phyloP scores from a whole-genome alignment of 176 grass and related monocot genomes.

The Themeda triandra region DNA sequence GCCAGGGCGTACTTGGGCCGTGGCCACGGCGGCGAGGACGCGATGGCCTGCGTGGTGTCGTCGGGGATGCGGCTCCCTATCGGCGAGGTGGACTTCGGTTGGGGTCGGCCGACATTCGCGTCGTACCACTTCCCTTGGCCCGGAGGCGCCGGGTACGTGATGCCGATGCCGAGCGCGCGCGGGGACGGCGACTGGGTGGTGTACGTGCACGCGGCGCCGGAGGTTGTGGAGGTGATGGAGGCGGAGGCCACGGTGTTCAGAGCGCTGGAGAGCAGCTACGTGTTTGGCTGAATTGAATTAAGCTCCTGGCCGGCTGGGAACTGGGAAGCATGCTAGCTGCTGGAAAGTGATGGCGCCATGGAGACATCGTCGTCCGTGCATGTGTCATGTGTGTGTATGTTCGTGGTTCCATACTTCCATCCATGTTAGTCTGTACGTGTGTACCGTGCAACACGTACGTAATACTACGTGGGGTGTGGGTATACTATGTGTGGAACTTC shows the following conservation, averaged over 20 bases:
- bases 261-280: constrained; percentile 26
- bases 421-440: no score
- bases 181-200: constrained; percentile 63
- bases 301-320: neutral
- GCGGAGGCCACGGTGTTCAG: constrained; percentile 53
- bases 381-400: neutral
- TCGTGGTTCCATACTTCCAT: no score
- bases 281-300: constrained; percentile 24
- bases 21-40: neutral
- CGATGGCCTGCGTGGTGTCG: constrained; percentile 53
- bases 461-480: no score
- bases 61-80: constrained; percentile 50
- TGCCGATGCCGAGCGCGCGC: constrained; percentile 66
- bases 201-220: constrained; percentile 50
- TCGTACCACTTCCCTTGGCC: constrained; percentile 71
- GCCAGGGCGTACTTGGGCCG: constrained; percentile 39
- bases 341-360: neutral
- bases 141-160: constrained; percentile 45
- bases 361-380: neutral
- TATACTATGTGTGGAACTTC: no score
- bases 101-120: constrained; percentile 47
- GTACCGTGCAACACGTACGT: no score
- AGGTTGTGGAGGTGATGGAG: constrained; percentile 58
- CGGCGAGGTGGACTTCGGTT: constrained; percentile 48
- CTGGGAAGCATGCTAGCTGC: no score